A percentile compares a stretch with the other conserved stretches of the same genome.
Conservation (phyloP, 257 asterid species). For the Solanum chilense region DNA sequence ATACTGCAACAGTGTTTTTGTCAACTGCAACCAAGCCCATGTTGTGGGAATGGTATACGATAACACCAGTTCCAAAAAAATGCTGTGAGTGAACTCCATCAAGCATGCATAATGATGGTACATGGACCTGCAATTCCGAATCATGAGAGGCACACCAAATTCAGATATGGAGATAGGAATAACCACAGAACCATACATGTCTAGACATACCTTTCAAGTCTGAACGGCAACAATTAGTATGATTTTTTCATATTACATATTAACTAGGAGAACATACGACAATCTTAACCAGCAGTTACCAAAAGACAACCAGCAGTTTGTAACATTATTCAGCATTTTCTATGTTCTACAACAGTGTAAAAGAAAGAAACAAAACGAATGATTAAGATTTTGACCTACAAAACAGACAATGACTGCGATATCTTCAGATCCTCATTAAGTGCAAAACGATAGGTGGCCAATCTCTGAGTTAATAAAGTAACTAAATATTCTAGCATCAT, state of each 20-base stretch:
- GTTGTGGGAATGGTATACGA: conserved; percentile 74
- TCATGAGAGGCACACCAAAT: neutral
- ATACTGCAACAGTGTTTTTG: conserved; percentile 91
- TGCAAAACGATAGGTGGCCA: neutral
- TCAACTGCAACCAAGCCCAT: conserved; percentile 97
- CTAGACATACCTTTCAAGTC: neutral
- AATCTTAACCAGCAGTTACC: neutral
- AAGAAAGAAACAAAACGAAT: neutral
- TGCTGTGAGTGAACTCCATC: conserved; percentile 99
- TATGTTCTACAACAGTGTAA: neutral
- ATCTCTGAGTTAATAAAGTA: neutral
- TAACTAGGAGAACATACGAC: neutral
- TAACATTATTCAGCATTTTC: neutral
- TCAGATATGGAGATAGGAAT: neutral
- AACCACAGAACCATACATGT: neutral
- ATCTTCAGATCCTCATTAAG: neutral
- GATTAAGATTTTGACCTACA: neutral
- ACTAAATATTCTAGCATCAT: neutral
- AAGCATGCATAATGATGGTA: conserved; percentile 95
- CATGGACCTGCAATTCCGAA: conserved; percentile 70
- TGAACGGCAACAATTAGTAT: neutral
- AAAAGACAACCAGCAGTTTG: neutral
- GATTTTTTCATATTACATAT: neutral
- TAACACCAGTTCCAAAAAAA: conserved; percentile 94
- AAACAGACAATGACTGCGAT: neutral